A percentile compares a stretch with the other conserved stretches of the same genome.
Evolutionary conservation across 306 rosid genomes (phyloP).

Genomic region (Nissolia schottii): DNA sequence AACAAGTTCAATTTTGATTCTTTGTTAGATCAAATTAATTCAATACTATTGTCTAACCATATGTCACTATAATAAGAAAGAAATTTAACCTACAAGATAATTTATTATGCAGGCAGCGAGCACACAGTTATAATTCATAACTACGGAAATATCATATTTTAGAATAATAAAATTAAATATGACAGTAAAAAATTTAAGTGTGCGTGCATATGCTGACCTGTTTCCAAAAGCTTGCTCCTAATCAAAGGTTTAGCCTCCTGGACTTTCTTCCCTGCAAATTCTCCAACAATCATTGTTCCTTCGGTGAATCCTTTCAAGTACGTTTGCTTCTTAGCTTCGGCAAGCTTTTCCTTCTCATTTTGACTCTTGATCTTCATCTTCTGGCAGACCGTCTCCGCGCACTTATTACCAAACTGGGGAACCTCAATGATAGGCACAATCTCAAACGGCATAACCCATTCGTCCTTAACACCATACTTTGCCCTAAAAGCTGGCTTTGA

Average conservation of each 20-base stretch:
- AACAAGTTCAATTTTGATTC: not conserved
- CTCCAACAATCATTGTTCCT: slow-evolving; percentile 79
- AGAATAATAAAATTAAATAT: not conserved
- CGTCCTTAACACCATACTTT: slow-evolving; percentile 81
- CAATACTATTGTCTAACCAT: not conserved
- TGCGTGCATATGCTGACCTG: slow-evolving; percentile 28
- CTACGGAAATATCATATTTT: not conserved
- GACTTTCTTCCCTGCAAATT: slow-evolving; percentile 61
- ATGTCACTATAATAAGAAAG: not conserved
- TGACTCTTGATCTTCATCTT: slow-evolving; percentile 83
- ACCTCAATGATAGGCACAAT: slow-evolving; percentile 77
- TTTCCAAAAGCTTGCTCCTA: slow-evolving; percentile 70
- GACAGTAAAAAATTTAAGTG: not conserved
- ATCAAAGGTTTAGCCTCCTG: slow-evolving; percentile 84
- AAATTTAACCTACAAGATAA: not conserved
- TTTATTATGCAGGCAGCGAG: not conserved
- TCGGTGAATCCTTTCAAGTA: slow-evolving; percentile 94
- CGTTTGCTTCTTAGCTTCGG: slow-evolving; percentile 88
- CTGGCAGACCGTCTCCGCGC: slow-evolving; percentile 79
- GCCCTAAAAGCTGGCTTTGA: slow-evolving; percentile 68
- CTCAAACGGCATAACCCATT: slow-evolving; percentile 84
- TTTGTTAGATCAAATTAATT: not conserved
- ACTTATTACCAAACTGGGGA: slow-evolving; percentile 72
- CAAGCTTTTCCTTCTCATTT: slow-evolving; percentile 93
- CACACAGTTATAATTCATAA: not conserved